Conservation (phyloP, 2,329 filamentous ascomycete genomes). For the Aphanoascus verrucosus region DNA sequence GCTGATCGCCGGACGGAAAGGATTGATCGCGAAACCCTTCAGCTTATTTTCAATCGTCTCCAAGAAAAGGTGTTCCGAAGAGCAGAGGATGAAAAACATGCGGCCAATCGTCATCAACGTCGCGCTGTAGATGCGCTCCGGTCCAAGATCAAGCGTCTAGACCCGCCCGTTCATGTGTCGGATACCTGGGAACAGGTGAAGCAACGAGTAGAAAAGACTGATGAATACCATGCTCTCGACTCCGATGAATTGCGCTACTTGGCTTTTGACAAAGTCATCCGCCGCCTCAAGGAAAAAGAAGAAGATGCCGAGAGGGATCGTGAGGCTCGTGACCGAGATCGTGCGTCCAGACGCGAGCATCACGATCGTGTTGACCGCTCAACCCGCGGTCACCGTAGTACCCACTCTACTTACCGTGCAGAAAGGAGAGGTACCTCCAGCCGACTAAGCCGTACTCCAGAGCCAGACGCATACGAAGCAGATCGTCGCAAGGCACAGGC, state of each 20-base stretch:
- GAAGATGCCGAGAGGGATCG: slow-evolving; percentile 60
- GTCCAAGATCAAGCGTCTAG: slow-evolving; percentile 75
- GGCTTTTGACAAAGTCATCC: slow-evolving; percentile 86
- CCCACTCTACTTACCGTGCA: slow-evolving; percentile 28
- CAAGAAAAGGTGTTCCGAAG: slow-evolving; percentile 77
- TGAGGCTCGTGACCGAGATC: slow-evolving; percentile 48
- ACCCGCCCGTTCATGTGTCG: slow-evolving; percentile 64
- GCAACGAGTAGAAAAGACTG: slow-evolving; percentile 63
- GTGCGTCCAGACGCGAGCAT: slow-evolving; percentile 43
- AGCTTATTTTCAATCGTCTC: slow-evolving; percentile 75
- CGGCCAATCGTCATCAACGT: slow-evolving; percentile 74
- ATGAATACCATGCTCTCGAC: slow-evolving; percentile 73
- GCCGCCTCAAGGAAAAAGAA: slow-evolving; percentile 81
- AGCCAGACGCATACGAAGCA: slow-evolving; percentile 87
- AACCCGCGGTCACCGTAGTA: slow-evolving; percentile 47
- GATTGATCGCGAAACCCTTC: slow-evolving; percentile 68
- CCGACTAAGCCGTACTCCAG: slow-evolving; percentile 74
- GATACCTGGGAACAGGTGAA: slow-evolving; percentile 87
- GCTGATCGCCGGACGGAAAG: slow-evolving; percentile 79
- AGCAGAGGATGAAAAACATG: slow-evolving; percentile 70
- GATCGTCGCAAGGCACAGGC: slow-evolving; percentile 88
- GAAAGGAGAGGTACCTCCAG: slow-evolving; percentile 34
- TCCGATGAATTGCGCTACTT: slow-evolving; percentile 71
- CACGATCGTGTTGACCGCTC: slow-evolving; percentile 22
- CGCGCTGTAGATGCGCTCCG: slow-evolving; percentile 75